Conservation (phyloP, 306 rosid species). For the Vigna hirtella region DNA sequence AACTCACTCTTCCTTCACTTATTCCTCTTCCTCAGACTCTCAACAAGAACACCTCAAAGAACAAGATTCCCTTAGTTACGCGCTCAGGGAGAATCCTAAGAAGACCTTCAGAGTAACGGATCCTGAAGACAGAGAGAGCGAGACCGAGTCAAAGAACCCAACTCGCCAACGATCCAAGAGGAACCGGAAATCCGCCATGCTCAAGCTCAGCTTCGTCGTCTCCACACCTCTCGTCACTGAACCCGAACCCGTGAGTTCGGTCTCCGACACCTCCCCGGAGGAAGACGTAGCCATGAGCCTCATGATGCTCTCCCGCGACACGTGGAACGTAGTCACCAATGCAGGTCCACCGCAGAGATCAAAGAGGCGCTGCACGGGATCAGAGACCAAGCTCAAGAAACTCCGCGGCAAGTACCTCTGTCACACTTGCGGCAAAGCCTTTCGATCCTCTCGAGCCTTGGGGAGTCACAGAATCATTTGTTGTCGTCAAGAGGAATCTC, state of each 20-base stretch:
- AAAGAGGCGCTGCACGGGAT: background rate
- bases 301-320: constrained; percentile 85
- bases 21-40: constrained; percentile 32
- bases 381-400: constrained; percentile 53
- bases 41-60: constrained; percentile 41
- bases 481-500: background rate
- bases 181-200: constrained; percentile 41
- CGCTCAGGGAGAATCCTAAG: constrained; percentile 76
- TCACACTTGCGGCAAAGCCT: constrained; percentile 59
- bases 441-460: constrained; percentile 82
- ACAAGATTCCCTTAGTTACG: constrained; percentile 49
- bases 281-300: constrained; percentile 90
- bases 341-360: background rate
- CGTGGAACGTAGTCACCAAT: constrained; percentile 32
- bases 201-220: constrained; percentile 34
- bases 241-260: constrained; percentile 67
- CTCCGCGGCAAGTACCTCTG: constrained; percentile 60
- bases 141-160: constrained; percentile 81
- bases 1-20: constrained; percentile 42
- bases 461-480: constrained; percentile 67
- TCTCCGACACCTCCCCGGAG: constrained; percentile 72
- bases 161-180: constrained; percentile 86
- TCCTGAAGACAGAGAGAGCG: constrained; percentile 89
- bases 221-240: constrained; percentile 37
- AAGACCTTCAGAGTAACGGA: constrained; percentile 62